Base-by-base conservation (phyloP, 208 protist genomes). In the Wallacemonas collosoma region DNA sequence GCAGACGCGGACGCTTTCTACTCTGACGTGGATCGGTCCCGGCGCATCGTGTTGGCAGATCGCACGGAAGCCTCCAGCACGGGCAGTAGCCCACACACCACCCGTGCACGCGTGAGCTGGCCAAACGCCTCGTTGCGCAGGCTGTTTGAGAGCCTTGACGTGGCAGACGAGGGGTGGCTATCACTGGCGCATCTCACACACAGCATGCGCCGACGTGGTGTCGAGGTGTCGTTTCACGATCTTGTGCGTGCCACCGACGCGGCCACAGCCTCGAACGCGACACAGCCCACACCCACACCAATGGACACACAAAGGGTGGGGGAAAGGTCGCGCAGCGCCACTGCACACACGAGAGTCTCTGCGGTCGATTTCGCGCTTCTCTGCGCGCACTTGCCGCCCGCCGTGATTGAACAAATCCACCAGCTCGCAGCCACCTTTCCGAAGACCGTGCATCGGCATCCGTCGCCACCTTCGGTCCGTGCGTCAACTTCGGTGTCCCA, bases 131-230 rank as follows among this genome's bases (percentile, higher is more conserved):
- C 45, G 8, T 38, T 67, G 44, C 61, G 61, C 44, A 26, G 11
- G 5, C 5, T 53, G 43, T 53, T 67, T 2, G 44, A 47, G 44
- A 6, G 17, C 4, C 12, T 67, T 11, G 45, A 67, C 44, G 43
- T 54, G 9, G 61, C 61, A 5, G 44, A 6, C 43, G 15, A 67
- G 8, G 61, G 43, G 7, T 4, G 7, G n/a, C 35, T 53, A 6
- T 67, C 61, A 39, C 82, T 93, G 9, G 57, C 77, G 0, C 89
- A 89, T 0, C 77, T 66, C 2, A 14, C 97, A 4, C 70, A 91
- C 1, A 93, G 98, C 72, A 9, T 73, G 43, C 51, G 35, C 8
- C 48, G 58, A 14, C 9, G 57, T 60, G 58, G 43, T 38, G 56
- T 15, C 55, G 8, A 3, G 6, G 6, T 54, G 26, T 17, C 41